Conservation (phyloP, 2,329 filamentous ascomycete genomes). For the Talaromyces sp. region DNA sequence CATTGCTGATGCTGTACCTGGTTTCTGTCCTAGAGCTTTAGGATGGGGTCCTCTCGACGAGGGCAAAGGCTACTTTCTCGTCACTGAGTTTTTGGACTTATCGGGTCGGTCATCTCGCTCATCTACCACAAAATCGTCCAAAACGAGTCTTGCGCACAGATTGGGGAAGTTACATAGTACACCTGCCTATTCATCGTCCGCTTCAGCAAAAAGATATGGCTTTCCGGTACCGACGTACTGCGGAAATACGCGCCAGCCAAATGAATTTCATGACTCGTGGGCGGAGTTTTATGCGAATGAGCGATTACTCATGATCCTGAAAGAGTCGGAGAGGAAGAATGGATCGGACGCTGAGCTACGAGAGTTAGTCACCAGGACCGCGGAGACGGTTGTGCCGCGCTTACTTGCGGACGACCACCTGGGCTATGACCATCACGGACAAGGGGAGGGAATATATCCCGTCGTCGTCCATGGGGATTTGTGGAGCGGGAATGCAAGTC, state of each 20-base stretch:
- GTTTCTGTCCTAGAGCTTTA: constrained; percentile 71
- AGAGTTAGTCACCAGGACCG: constrained; percentile 62
- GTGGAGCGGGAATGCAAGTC: constrained; percentile 83
- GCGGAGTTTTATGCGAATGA: constrained; percentile 80
- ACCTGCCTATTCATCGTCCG: constrained; percentile 55
- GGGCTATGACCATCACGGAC: constrained; percentile 41
- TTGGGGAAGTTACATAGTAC: constrained; percentile 75
- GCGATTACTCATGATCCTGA: constrained; percentile 64
- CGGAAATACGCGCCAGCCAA: constrained; percentile 78
- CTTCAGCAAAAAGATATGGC: constrained; percentile 59
- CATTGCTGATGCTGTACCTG: constrained; percentile 67
- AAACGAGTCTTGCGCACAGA: constrained; percentile 65
- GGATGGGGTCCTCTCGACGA: constrained; percentile 63
- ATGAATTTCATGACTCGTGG: constrained; percentile 71
- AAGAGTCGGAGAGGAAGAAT: constrained; percentile 57
- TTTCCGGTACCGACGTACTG: constrained; percentile 85
- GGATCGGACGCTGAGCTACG: constrained; percentile 62
- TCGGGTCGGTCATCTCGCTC: constrained; percentile 36
- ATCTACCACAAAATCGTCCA: constrained; percentile 36
- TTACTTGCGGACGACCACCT: constrained; percentile 69
- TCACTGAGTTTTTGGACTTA: constrained; percentile 77
- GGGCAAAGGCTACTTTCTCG: constrained; percentile 49
- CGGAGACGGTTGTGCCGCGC: constrained; percentile 65
- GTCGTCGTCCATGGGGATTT: constrained; percentile 87
- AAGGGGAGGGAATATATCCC: constrained; percentile 60